Evolutionary conservation across 208 protist species (phyloP).

Genomic region (Phytomonas sp.): DNA sequence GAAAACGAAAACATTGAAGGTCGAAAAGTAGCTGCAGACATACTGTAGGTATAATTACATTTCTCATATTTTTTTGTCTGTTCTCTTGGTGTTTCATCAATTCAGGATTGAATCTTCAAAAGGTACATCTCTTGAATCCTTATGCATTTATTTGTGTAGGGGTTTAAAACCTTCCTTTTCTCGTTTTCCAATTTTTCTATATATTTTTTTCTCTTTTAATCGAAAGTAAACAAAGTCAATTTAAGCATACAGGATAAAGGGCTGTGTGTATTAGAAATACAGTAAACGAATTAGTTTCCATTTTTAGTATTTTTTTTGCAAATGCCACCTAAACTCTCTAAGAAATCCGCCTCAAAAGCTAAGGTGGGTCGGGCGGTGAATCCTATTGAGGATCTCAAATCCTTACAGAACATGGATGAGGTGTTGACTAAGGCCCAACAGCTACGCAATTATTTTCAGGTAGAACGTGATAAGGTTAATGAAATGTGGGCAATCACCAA

Average conservation of each 20-base stretch:
- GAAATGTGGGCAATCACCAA: slow-evolving; percentile 90
- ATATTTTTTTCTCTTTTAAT: slow-evolving; percentile 1
- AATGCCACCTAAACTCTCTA: slow-evolving; percentile 29
- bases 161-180: background rate
- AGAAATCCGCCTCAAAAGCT: slow-evolving; percentile 15
- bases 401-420: slow-evolving; percentile 26
- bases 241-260: background rate
- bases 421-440: slow-evolving; percentile 86
- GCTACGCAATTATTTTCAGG: slow-evolving; percentile 95
- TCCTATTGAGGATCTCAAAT: slow-evolving; percentile 31
- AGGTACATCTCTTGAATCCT: background rate
- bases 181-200: slow-evolving; percentile 4
- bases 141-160: slow-evolving; percentile 1
- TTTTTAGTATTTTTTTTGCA: slow-evolving; percentile 8
- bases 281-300: background rate
- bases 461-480: slow-evolving; percentile 94
- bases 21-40: background rate
- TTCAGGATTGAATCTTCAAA: background rate
- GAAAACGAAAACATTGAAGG: slow-evolving; percentile 25
- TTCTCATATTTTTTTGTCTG: slow-evolving; percentile 11
- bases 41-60: background rate
- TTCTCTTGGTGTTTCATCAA: slow-evolving; percentile 4
- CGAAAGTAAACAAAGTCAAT: background rate
- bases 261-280: background rate
- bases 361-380: slow-evolving; percentile 23